Evolutionary conservation across 73 alveolate species (phyloP).

Genomic region (Paramecium bursaria): DNA sequence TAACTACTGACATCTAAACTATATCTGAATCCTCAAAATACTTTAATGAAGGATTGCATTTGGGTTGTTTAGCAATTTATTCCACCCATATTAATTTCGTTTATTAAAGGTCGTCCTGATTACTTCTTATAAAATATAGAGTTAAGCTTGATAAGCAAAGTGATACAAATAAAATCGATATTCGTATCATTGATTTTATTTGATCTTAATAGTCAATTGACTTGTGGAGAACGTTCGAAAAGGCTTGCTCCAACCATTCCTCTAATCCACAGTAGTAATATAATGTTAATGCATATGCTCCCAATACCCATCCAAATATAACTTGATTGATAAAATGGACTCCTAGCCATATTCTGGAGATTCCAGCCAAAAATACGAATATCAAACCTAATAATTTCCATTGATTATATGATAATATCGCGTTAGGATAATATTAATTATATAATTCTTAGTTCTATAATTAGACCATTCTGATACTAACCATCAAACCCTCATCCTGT

Average conservation of each 20-base stretch:
- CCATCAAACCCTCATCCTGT: background rate
- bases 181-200: too few relatives aligned
- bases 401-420: background rate
- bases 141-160: background rate
- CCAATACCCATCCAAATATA: constrained; percentile 58
- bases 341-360: constrained; percentile 57
- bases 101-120: background rate
- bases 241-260: background rate
- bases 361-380: constrained; percentile 12
- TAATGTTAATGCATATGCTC: background rate
- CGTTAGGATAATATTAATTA: constrained; percentile 27
- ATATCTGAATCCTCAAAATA: background rate
- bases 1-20: background rate
- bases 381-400: background rate
- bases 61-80: background rate
- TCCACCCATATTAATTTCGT: background rate
- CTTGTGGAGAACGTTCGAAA: constrained; percentile 24
- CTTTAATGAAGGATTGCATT: background rate
- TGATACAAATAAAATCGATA: background rate
- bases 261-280: constrained; percentile 14
- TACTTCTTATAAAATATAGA: too few relatives aligned
- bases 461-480: background rate
- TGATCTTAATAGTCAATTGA: too few relatives aligned
- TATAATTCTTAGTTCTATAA: background rate
- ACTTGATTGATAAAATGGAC: constrained; percentile 59